Conservation (phyloP, 371 early-diverging fungal genomes). For the Actinomucor elegans region DNA sequence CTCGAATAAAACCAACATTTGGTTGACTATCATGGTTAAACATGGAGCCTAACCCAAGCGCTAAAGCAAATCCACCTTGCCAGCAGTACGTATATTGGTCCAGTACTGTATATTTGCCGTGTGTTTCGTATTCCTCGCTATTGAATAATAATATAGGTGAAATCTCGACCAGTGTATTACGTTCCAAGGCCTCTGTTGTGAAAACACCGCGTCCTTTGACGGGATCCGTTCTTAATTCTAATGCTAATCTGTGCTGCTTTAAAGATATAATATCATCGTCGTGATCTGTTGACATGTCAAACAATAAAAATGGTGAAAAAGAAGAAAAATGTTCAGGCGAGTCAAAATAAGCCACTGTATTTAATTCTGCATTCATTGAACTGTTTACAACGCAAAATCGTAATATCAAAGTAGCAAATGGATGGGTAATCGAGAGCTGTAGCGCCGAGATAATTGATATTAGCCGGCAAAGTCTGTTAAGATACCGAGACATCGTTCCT, state of each 20-base stretch:
- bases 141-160: slow-evolving; percentile 63
- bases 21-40: slow-evolving; percentile 65
- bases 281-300: slow-evolving; percentile 1
- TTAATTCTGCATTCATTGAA: too few species aligned
- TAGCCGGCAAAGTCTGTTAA: too few species aligned
- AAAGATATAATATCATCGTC: slow-evolving; percentile 16
- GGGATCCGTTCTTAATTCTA: slow-evolving; percentile 52
- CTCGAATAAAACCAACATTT: slow-evolving; percentile 66
- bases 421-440: too few species aligned
- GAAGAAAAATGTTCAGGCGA: background rate
- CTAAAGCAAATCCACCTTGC: slow-evolving; percentile 64
- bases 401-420: too few species aligned
- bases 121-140: slow-evolving; percentile 52
- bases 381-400: too few species aligned
- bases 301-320: background rate
- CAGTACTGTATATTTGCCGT: slow-evolving; percentile 60
- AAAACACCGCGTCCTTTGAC: slow-evolving; percentile 64
- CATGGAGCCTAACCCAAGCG: slow-evolving; percentile 71
- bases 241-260: slow-evolving; percentile 25
- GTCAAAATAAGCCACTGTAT: background rate
- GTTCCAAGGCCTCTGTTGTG: slow-evolving; percentile 35
- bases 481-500: too few species aligned
- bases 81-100: slow-evolving; percentile 75
- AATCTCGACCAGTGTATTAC: slow-evolving; percentile 57
- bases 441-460: too few species aligned